Base-by-base conservation (phyloP, 208 protist genomes). In the Trypanosoma caninum region DNA sequence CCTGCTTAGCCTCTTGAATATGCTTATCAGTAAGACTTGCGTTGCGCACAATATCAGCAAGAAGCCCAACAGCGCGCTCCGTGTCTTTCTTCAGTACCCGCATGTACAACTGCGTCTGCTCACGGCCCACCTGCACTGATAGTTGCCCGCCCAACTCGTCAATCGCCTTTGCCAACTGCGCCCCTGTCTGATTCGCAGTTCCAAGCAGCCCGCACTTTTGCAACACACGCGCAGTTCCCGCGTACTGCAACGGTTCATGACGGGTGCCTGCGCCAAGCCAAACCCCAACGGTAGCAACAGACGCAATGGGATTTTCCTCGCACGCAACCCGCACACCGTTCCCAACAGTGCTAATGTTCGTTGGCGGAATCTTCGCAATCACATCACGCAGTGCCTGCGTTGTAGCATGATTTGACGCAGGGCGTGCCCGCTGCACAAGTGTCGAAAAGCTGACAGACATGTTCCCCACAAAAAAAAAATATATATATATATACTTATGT, bases 171-270 rank as follows among this genome's bases (percentile, higher is more conserved):
- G 98, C 88, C 33, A 98, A 86, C 59, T 97, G 84, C 27, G 79
- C 53, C 51, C 80, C 73, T 16, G 77, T 82, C 64, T 96, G 91
- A 41, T 83, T 93, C 7, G 73, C 59, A 23, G 97, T 99, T 30
- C 94, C 97, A 59, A 99, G 98, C 78, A 99, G 98, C 53, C 90
- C 84, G 80, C 99, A 98, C 82, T 99, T 98, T 78, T 99, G 97
- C 22, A 99, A 84, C 65, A 99, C 98, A 65, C 98, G 97, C 38
- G 98, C 97, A 14, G 91, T 90, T 41, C 98, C 98, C 64, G 98
- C 98, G 82, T 90, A 99, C 10, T 90, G 57, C 27, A 81, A 86
- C 20, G 71, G 93, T 86, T 99, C 98, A 71, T 97, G 97, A 30
- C 96, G 87, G 45, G 82, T 94, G 54, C 98, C 98, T 13, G 95